These are phyloP conservation scores for Cynara cardunculus DNA, from an alignment of 129 eudicot genomes.

Conservation along the genomic window DNA sequence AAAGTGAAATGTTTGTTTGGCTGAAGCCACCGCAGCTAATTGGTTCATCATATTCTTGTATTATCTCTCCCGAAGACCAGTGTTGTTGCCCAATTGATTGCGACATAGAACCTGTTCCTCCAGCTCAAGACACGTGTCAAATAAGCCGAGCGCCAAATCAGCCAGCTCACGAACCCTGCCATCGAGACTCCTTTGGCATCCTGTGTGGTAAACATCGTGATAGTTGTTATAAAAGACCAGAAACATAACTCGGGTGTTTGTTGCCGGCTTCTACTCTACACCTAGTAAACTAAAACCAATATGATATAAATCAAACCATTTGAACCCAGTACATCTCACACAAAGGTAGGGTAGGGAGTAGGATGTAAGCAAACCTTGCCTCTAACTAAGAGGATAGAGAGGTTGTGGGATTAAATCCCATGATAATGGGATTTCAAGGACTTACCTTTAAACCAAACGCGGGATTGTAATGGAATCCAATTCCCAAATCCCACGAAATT, in stretches of 20 bases:
- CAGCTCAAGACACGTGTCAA: slow-evolving; percentile 93
- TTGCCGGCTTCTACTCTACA: neutral
- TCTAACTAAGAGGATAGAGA: no score
- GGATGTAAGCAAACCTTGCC: no score
- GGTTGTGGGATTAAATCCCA: no score
- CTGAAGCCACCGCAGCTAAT: neutral
- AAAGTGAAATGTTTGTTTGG: neutral
- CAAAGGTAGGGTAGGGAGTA: no score
- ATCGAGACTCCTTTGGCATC: slow-evolving; percentile 65
- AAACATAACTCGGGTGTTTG: neutral
- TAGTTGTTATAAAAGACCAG: neutral
- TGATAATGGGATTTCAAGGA: no score
- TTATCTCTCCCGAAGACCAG: slow-evolving; percentile 82
- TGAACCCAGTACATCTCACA: no score
- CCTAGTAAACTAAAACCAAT: no score
- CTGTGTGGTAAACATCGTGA: slow-evolving; percentile 40
- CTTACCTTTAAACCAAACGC: no score
- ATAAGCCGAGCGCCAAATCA: slow-evolving; percentile 95
- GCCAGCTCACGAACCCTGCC: slow-evolving; percentile 92
- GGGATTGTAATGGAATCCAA: no score
- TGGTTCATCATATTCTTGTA: slow-evolving; percentile 48
- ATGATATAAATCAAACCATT: no score
- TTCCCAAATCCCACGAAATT: no score
- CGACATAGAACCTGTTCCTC: slow-evolving; percentile 92
- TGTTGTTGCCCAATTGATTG: slow-evolving; percentile 91